phyloP scores from a whole-genome alignment of 139 green algal species.

The Chara braunii region DNA sequence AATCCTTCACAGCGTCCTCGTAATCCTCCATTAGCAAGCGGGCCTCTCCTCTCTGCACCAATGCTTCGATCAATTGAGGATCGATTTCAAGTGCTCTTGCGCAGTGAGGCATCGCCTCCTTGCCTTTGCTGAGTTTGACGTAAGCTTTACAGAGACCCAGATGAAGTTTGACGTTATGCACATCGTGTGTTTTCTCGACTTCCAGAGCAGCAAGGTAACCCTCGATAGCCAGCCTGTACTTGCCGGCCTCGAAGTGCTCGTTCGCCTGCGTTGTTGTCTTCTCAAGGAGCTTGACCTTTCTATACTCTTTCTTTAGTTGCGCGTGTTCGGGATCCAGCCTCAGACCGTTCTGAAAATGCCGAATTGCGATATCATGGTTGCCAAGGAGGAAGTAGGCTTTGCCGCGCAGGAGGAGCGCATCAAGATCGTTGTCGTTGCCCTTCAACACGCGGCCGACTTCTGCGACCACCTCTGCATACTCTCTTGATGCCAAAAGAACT shows the following conservation, averaged over 20 bases:
- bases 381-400: conserved; percentile 30
- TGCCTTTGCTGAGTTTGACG: conserved; percentile 25
- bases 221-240: conserved; percentile 18
- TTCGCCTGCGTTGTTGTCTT: conserved; percentile 34
- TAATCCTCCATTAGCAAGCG: conserved; percentile 30
- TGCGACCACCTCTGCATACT: conserved; percentile 22
- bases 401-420: conserved; percentile 33
- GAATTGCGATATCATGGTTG: conserved; percentile 36
- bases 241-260: conserved; percentile 15
- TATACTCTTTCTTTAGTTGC: conserved; percentile 36
- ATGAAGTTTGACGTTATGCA: conserved; percentile 25
- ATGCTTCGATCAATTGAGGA: conserved; percentile 11
- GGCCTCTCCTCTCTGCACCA: conserved; percentile 29
- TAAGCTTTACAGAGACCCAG: conserved; percentile 37
- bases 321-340: conserved; percentile 37
- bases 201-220: conserved; percentile 21
- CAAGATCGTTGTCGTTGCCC: conserved; percentile 29
- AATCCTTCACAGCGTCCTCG: conserved; percentile 28
- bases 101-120: conserved; percentile 28
- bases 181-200: conserved; percentile 5
- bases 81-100: conserved; percentile 20
- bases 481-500: conserved; percentile 1
- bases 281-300: conserved; percentile 41
- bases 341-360: conserved; percentile 34
- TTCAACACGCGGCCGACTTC: conserved; percentile 35